Evolutionary conservation across 2,329 filamentous ascomycete genomes (phyloP), one percentile per base, ranked within the genome.

Genomic region (Cladophialophora yegresii): DNA sequence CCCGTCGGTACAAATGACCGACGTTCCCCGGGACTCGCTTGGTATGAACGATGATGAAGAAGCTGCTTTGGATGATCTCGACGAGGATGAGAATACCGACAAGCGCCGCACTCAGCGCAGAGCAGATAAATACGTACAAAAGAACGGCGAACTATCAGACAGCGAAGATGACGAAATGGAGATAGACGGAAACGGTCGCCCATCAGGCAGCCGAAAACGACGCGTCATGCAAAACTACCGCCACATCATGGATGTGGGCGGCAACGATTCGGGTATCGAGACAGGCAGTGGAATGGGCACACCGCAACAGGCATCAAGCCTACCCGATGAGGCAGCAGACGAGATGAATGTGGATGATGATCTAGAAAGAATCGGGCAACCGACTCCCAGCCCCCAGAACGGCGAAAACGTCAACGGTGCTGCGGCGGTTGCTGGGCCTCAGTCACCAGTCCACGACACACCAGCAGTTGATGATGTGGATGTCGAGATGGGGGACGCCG

Each of bases 61-160:
- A 72, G 87, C 84, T 22, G 82, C 84, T 40, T 78, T 88, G 47
- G 87, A 89, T 66, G 87, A 89, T 69, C 75, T 91, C 1, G 93
- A 98, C 68, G 91, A 92, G 59, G 93, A 97, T 69, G 85, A 91
- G 71, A 92, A 95, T 75, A 89, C 91, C 71, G 93, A 98, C 73
- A 85, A 85, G 61, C 89, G 93, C 28, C 87, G 89, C 77, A 96
- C 92, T 0, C 85, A 95, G 75, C 88, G 91, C 40, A 86, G 88
- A 68, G 92, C 90, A 82, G 93, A 98, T 68, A 88, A 92, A 76
- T 87, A 85, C 55, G 84, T 92, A 28, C 85, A 87, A 59, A 86
- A 90, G 63, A 86, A 91, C 7, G 90, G 90, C 71, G 93, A 97
- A 74, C 86, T 93, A 50, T 90, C 92, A 64, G 90, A 95, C 50